Percentiles rank a stretch among this genome's conserved stretches.
phyloP scores from a whole-genome alignment of 768 basidiomycete species.

The Rickenella mellea region DNA sequence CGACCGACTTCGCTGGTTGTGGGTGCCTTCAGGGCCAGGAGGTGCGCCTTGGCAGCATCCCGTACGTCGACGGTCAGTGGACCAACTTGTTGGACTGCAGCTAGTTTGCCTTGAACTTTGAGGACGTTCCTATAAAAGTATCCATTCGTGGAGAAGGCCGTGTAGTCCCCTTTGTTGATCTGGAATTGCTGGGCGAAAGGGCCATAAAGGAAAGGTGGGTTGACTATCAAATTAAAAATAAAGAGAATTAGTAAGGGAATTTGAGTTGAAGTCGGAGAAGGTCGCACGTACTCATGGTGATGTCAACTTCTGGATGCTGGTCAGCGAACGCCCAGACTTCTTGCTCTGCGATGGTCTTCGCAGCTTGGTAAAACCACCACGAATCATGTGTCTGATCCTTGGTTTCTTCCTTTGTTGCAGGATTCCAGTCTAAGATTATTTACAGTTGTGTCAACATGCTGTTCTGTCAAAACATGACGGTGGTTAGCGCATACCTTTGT shows the following conservation, averaged over 20 bases:
- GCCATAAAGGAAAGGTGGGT: slow-evolving; percentile 22
- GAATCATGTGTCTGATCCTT: not conserved
- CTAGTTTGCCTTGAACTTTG: slow-evolving; percentile 32
- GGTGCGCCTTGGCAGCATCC: slow-evolving; percentile 22
- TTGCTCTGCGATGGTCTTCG: not conserved
- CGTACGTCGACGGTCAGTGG: slow-evolving; percentile 15
- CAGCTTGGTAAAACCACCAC: not conserved
- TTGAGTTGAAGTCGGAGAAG: no score
- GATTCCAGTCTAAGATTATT: slow-evolving; percentile 1
- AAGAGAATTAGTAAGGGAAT: not conserved
- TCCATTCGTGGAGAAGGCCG: not conserved
- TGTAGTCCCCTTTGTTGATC: not conserved
- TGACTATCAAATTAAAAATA: slow-evolving; percentile 13
- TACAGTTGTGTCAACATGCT: not conserved
- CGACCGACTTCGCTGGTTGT: not conserved
- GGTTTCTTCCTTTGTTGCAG: not conserved
- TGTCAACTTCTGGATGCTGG: not conserved
- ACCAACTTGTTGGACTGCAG: not conserved
- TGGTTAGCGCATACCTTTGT: not conserved
- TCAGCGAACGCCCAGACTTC: not conserved
- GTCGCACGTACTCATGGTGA: no score
- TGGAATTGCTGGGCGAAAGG: slow-evolving; percentile 11
- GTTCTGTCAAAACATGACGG: not conserved
- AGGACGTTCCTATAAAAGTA: not conserved
- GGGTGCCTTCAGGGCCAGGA: slow-evolving; percentile 14